phyloP scores from a whole-genome alignment of 2,329 filamentous ascomycete species.

The Apiospora aurea region DNA sequence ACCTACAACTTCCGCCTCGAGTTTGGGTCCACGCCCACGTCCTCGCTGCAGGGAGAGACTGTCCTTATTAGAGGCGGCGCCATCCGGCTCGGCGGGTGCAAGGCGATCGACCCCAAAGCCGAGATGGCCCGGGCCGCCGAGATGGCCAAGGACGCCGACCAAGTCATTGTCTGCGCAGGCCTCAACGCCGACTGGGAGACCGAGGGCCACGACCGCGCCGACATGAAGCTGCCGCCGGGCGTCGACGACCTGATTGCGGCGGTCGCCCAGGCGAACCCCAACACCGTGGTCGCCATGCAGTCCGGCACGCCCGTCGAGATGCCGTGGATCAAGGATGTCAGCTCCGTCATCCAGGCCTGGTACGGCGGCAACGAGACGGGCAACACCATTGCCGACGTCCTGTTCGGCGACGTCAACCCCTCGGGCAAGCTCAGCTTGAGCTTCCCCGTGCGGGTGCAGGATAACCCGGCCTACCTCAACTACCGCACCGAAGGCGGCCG shows the following conservation, averaged over 20 bases:
- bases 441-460: slow-evolving; percentile 55
- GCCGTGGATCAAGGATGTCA: slow-evolving; percentile 68
- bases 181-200: slow-evolving; percentile 85
- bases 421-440: slow-evolving; percentile 66
- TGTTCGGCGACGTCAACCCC: slow-evolving; percentile 67
- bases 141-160: slow-evolving; percentile 73
- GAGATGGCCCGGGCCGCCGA: slow-evolving; percentile 72
- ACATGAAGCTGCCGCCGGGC: slow-evolving; percentile 77
- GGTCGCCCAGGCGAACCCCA: slow-evolving; percentile 71
- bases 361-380: slow-evolving; percentile 80
- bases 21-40: slow-evolving; percentile 66
- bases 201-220: slow-evolving; percentile 79
- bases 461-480: slow-evolving; percentile 54
- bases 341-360: slow-evolving; percentile 77
- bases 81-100: slow-evolving; percentile 67
- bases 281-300: slow-evolving; percentile 77
- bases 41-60: slow-evolving; percentile 57
- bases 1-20: slow-evolving; percentile 66
- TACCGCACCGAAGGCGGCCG: slow-evolving; percentile 30
- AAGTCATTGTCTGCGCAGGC: slow-evolving; percentile 80
- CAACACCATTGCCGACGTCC: slow-evolving; percentile 65
- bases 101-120: slow-evolving; percentile 61
- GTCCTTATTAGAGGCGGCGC: slow-evolving; percentile 65
- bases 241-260: slow-evolving; percentile 74
- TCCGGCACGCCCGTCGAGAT: slow-evolving; percentile 78